These are phyloP conservation scores for Luffa aegyptiaca DNA, from an alignment of 306 rosid genomes.

Conservation along the genomic window DNA sequence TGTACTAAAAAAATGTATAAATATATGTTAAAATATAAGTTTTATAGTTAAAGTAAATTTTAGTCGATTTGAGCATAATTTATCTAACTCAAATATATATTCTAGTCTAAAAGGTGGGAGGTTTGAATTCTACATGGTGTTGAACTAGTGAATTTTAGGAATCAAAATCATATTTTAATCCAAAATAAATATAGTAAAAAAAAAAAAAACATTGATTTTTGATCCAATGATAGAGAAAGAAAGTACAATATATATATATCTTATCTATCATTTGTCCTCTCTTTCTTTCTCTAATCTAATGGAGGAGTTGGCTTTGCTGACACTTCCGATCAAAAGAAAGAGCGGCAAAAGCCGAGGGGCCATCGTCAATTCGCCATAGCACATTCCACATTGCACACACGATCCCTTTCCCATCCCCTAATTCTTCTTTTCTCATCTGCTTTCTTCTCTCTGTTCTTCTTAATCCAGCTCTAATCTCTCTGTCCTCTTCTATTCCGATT, in stretches of 20 bases:
- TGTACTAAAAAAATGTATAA: too few relatives aligned
- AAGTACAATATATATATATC: background rate
- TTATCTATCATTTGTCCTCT: background rate
- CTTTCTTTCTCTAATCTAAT: background rate
- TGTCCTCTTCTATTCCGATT: background rate
- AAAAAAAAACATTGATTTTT: too few relatives aligned
- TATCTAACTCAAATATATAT: too few relatives aligned
- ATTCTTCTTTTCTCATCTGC: background rate
- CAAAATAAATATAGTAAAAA: too few relatives aligned
- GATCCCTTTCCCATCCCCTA: background rate
- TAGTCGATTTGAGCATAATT: too few relatives aligned
- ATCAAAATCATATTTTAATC: too few relatives aligned
- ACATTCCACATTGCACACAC: background rate
- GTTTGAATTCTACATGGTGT: too few relatives aligned
- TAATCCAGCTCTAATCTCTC: background rate
- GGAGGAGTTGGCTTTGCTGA: slow-evolving; percentile 9
- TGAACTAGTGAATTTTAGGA: too few relatives aligned
- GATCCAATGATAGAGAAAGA: background rate
- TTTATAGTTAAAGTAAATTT: too few relatives aligned
- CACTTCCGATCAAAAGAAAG: background rate
- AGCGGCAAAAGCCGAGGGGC: slow-evolving; percentile 7
- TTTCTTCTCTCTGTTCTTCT: background rate
- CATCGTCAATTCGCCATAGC: background rate
- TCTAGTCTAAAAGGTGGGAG: too few relatives aligned
- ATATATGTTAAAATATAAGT: too few relatives aligned